Evolutionary conservation across 371 early-diverging fungal genomes (phyloP).

Genomic region (Rhizopus sp.): DNA sequence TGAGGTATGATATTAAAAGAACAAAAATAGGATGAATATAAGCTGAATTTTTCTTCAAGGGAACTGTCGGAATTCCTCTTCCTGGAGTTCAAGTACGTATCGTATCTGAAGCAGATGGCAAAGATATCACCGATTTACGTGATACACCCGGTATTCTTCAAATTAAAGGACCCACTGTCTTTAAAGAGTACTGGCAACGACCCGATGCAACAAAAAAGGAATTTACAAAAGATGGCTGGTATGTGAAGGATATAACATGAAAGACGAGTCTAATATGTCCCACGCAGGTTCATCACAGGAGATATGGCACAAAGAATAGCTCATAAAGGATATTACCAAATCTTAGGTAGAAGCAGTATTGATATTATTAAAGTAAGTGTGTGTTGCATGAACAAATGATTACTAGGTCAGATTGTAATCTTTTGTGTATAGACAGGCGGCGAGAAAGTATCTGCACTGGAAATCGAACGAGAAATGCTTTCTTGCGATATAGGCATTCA

Average conservation of each 20-base stretch:
- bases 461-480: constrained; percentile 81
- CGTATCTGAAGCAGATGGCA: constrained; percentile 46
- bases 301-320: constrained; percentile 65
- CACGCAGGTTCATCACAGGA: constrained; percentile 73
- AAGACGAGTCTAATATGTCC: constrained; percentile 41
- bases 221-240: constrained; percentile 76
- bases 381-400: neutral
- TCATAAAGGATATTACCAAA: constrained; percentile 58
- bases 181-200: constrained; percentile 75
- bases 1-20: constrained; percentile 29
- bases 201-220: constrained; percentile 75
- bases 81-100: constrained; percentile 71
- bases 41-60: constrained; percentile 29
- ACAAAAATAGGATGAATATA: neutral
- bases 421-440: constrained; percentile 64
- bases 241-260: constrained; percentile 59
- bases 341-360: constrained; percentile 78
- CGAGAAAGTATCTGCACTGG: constrained; percentile 84
- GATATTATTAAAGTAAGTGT: constrained; percentile 80
- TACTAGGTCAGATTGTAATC: neutral
- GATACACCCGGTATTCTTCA: constrained; percentile 70
- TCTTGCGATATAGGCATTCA: constrained; percentile 53
- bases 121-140: constrained; percentile 51
- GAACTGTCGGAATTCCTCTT: constrained; percentile 79
- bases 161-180: constrained; percentile 69